phyloP scores from a whole-genome alignment of 192 early-diverging fungal genomes.

The Backusella sp. region DNA sequence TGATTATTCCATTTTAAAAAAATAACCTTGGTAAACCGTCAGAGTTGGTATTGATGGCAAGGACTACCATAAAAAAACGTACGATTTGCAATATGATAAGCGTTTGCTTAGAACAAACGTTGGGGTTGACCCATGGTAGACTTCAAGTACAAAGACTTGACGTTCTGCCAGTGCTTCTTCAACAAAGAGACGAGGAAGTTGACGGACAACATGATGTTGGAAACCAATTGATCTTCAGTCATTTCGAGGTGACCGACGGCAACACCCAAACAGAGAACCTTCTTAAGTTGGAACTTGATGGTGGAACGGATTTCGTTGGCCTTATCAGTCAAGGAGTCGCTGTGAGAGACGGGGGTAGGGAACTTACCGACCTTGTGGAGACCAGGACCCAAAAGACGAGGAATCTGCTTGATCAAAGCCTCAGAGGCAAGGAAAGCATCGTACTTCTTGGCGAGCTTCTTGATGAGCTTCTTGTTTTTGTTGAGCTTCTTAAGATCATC shows the following conservation, averaged over 20 bases:
- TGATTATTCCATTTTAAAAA: slow-evolving; percentile 3
- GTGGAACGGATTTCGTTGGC: slow-evolving; percentile 93
- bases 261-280: slow-evolving; percentile 97
- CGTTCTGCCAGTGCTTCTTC: slow-evolving; percentile 99
- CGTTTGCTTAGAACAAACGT: slow-evolving; percentile 75
- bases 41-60: slow-evolving; percentile 4
- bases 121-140: slow-evolving; percentile 94
- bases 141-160: slow-evolving; percentile 98
- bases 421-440: slow-evolving; percentile 98
- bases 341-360: slow-evolving; percentile 92
- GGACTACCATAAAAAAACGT: not conserved
- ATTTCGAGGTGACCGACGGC: slow-evolving; percentile 94
- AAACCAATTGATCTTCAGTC: slow-evolving; percentile 92
- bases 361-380: slow-evolving; percentile 99
- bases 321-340: slow-evolving; percentile 84
- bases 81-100: not conserved
- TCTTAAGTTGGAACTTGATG: slow-evolving; percentile 99
- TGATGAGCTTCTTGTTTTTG: slow-evolving; percentile 99
- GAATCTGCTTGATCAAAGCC: slow-evolving; percentile 98
- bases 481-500: slow-evolving; percentile 99
- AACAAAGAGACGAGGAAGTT: slow-evolving; percentile 98
- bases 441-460: slow-evolving; percentile 99
- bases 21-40: slow-evolving; percentile 22
- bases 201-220: slow-evolving; percentile 97
- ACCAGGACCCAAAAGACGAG: slow-evolving; percentile 97